These are phyloP conservation scores for Lichtheimia ornata DNA, from an alignment of 371 early-diverging fungal genomes.

Conservation along the genomic window DNA sequence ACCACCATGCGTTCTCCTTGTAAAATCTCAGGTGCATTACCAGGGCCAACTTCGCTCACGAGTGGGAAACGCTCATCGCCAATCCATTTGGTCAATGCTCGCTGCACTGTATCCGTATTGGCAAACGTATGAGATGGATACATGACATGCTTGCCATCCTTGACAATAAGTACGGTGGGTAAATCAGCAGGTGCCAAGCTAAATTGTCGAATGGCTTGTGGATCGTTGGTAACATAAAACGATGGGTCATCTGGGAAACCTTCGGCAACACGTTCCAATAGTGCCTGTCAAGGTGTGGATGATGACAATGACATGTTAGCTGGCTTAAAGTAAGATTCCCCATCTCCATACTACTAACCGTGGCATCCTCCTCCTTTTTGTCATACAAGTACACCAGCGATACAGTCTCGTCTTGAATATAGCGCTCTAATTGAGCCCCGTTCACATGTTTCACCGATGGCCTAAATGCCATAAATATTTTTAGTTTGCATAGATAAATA, in stretches of 20 bases:
- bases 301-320: no score
- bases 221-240: conserved; percentile 36
- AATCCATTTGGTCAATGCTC: conserved; percentile 34
- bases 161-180: conserved; percentile 37
- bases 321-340: background rate
- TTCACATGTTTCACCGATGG: conserved; percentile 27
- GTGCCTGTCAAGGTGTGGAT: conserved; percentile 14
- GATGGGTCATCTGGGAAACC: conserved; percentile 24
- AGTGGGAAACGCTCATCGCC: conserved; percentile 42
- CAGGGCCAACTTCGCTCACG: conserved; percentile 31
- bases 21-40: conserved; percentile 35
- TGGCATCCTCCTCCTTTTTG: conserved; percentile 14
- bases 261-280: conserved; percentile 28
- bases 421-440: conserved; percentile 16
- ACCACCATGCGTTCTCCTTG: conserved; percentile 31
- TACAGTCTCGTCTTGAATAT: conserved; percentile 27
- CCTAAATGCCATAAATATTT: conserved; percentile 13
- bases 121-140: conserved; percentile 30
- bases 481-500: background rate
- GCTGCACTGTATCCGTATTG: conserved; percentile 21
- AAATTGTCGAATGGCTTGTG: conserved; percentile 21
- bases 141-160: conserved; percentile 29
- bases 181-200: conserved; percentile 22
- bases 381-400: conserved; percentile 37
- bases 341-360: conserved; percentile 10